Conservation (phyloP, 164 flowering plant genomes). For the Taxillus chinensis region DNA sequence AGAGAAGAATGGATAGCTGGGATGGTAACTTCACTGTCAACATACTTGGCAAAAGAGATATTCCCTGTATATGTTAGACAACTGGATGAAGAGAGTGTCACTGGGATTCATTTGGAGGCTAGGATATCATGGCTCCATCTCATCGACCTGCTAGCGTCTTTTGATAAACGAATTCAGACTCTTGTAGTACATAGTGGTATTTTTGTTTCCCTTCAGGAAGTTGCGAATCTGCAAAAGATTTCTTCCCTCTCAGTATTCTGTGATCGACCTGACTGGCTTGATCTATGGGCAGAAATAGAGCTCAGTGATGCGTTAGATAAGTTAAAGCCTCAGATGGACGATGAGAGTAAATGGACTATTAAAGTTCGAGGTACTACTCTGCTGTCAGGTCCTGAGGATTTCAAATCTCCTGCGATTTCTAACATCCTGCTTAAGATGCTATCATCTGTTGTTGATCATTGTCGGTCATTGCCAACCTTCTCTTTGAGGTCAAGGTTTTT, state of each 20-base stretch:
- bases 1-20: slow-evolving; percentile 98
- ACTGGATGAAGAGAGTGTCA: slow-evolving; percentile 42
- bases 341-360: slow-evolving; percentile 64
- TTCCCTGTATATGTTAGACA: slow-evolving; percentile 49
- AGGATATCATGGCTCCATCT: slow-evolving; percentile 72
- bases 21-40: slow-evolving; percentile 68
- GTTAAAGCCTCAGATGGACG: slow-evolving; percentile 49
- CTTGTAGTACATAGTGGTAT: slow-evolving; percentile 60
- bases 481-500: slow-evolving; percentile 58
- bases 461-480: slow-evolving; percentile 55
- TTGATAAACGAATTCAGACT: slow-evolving; percentile 68
- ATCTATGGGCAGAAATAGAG: slow-evolving; percentile 86
- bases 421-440: slow-evolving; percentile 32
- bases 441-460: slow-evolving; percentile 65
- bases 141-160: slow-evolving; percentile 80
- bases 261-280: slow-evolving; percentile 96
- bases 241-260: slow-evolving; percentile 72
- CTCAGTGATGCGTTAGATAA: slow-evolving; percentile 46
- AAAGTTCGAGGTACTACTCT: slow-evolving; percentile 32
- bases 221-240: slow-evolving; percentile 41
- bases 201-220: slow-evolving; percentile 41
- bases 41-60: slow-evolving; percentile 78
- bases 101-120: slow-evolving; percentile 30
- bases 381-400: slow-evolving; percentile 42
- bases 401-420: slow-evolving; percentile 57